Evolutionary conservation across 805 yeast genomes (phyloP), one percentile per base, ranked within the genome.

Genomic region (Yarrowia osloensis): DNA sequence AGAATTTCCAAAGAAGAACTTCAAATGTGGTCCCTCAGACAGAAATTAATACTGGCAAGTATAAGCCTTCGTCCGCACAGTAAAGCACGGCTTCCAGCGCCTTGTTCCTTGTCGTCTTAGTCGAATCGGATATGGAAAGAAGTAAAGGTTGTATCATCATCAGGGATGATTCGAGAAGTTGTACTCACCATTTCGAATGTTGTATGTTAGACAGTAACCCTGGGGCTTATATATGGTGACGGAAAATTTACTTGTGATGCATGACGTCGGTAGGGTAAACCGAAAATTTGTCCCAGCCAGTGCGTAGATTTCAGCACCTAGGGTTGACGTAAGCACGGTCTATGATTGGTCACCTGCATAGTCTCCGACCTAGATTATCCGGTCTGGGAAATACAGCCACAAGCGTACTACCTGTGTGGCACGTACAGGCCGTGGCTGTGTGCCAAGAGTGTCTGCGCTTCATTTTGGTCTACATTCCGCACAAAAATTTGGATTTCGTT

Each of bases 21-120:
- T 19, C 57, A 50, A 33, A 15, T 24, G 44, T n/a, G 59, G 59
- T 28, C 46, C 61, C 68, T 72, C 74, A 72, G 74, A 67, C 72
- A 72, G 71, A 71, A 63, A 49, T 70, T 71, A 75, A 73, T 77
- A 77, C 80, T 77, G 80, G 80, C 80, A 75, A 77, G 80, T 77
- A 77, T 76, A 77, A 72, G 78, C 77, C 74, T 68, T 66, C 40
- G 54, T 33, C 50, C 61, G 68, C 68, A 31, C 54, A 42, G 22
- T 19, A 22, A 50, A 61, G 54, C 54, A 44, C 52, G 52, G 54
- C 66, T 46, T 33, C 54, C 40, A 35, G 66, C 66, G 54, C 66
- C 66, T 44, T 77, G 77, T 76, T 69, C 40, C 70, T 76, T 77
- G 72, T 77, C 80, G 73, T 74, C 80, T 77, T 70, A 76, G 77